A percentile compares a stretch with the other conserved stretches of the same genome.
Evolutionary conservation across 1,139 yeast species (phyloP).

Genomic region (Magnusiomyces ingens): DNA sequence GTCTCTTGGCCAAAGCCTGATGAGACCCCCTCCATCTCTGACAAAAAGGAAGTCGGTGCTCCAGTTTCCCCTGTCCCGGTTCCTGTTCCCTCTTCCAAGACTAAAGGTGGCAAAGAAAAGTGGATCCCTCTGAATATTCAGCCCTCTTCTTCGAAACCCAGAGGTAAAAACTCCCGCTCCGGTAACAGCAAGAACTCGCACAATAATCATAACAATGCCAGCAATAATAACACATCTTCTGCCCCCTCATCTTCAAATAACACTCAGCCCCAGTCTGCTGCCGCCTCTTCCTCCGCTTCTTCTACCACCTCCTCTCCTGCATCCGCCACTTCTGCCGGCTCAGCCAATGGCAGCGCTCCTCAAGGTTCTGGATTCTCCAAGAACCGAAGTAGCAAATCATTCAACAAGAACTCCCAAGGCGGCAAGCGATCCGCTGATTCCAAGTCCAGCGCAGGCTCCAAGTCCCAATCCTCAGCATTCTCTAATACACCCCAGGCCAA

Average conservation of each 20-base stretch:
- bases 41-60: conserved; percentile 10
- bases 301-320: background rate
- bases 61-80: conserved; percentile 3
- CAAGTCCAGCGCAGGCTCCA: background rate
- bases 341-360: background rate
- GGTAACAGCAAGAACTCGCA: conserved; percentile 7
- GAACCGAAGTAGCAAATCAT: conserved; percentile 3
- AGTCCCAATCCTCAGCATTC: background rate
- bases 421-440: conserved; percentile 1
- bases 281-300: background rate
- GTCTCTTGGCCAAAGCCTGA: conserved; percentile 18
- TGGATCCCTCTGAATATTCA: conserved; percentile 8
- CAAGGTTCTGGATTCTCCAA: background rate
- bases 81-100: conserved; percentile 1
- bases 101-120: conserved; percentile 8
- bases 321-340: too few species aligned
- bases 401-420: conserved; percentile 4
- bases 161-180: conserved; percentile 11
- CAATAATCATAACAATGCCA: background rate
- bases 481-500: background rate
- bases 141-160: conserved; percentile 10
- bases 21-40: conserved; percentile 11
- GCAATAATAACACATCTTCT: too few species aligned
- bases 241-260: too few species aligned
- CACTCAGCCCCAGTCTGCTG: too few species aligned